Evolutionary conservation across 2,329 filamentous ascomycete genomes (phyloP).

Genomic region (Dothiorella sarmentorum): DNA sequence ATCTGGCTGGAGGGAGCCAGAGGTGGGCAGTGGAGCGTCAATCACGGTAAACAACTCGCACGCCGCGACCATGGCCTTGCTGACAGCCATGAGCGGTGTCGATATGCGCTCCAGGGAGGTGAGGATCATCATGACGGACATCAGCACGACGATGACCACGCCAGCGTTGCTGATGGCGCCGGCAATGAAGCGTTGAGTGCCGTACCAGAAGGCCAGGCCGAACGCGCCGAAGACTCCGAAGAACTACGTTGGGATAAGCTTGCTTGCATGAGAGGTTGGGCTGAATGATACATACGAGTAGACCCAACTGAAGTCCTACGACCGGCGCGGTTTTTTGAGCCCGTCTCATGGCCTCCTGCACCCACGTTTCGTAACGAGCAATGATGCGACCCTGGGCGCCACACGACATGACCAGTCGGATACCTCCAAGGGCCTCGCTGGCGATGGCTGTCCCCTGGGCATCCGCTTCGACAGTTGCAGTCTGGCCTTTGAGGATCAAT

Average conservation of each 20-base stretch:
- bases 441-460: background rate
- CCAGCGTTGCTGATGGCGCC: conserved; percentile 32
- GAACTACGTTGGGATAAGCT: conserved; percentile 18
- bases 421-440: background rate
- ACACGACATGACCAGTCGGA: background rate
- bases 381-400: background rate
- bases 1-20: conserved; percentile 35
- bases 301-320: background rate
- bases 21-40: conserved; percentile 28
- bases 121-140: conserved; percentile 39
- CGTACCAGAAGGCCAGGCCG: conserved; percentile 40
- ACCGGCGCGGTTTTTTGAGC: background rate
- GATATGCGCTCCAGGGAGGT: conserved; percentile 33
- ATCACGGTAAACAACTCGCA: conserved; percentile 37
- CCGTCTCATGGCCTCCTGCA: background rate
- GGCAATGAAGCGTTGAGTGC: conserved; percentile 33
- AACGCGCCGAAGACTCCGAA: conserved; percentile 37
- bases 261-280: too few species aligned
- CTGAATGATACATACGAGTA: background rate
- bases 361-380: background rate
- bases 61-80: conserved; percentile 35
- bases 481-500: background rate
- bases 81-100: conserved; percentile 32
- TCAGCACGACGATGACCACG: conserved; percentile 36
- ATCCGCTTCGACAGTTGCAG: background rate